phyloP scores from a whole-genome alignment of 228 moss, liverwort and hornwort genomes.

The Sphagnum fallax region DNA sequence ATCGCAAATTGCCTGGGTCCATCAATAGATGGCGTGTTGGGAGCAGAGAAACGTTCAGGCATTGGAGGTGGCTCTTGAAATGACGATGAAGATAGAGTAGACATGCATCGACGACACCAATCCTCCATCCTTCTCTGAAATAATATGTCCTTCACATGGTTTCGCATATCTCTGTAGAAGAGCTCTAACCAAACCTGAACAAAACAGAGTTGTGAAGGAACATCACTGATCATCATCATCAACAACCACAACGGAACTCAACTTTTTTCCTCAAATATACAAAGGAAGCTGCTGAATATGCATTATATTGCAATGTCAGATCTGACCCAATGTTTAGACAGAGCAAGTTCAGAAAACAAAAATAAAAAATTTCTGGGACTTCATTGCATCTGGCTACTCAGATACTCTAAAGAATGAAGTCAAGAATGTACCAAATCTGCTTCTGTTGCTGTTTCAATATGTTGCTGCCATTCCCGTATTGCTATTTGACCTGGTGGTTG shows the following conservation, averaged over 20 bases:
- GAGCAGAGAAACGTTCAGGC: slow-evolving; percentile 45
- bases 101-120: slow-evolving; percentile 47
- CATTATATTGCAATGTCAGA: too few species aligned
- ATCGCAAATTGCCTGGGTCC: slow-evolving; percentile 36
- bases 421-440: slow-evolving; percentile 26
- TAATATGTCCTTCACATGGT: slow-evolving; percentile 40
- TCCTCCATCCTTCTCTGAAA: slow-evolving; percentile 63
- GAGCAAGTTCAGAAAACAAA: too few species aligned
- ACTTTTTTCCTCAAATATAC: too few species aligned
- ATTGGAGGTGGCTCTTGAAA: slow-evolving; percentile 46
- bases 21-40: slow-evolving; percentile 35
- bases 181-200: slow-evolving; percentile 34
- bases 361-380: too few species aligned
- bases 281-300: too few species aligned
- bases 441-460: slow-evolving; percentile 32
- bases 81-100: slow-evolving; percentile 23
- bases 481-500: background rate
- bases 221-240: too few species aligned
- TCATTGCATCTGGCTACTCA: too few species aligned
- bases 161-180: slow-evolving; percentile 55
- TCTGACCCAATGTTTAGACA: too few species aligned
- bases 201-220: background rate
- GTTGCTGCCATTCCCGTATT: slow-evolving; percentile 42
- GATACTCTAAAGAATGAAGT: too few species aligned
- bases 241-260: too few species aligned